Percentiles rank a stretch among this genome's conserved stretches.
phyloP scores from a whole-genome alignment of 2,329 filamentous ascomycete genomes.

The Coniochaeta sp. region DNA sequence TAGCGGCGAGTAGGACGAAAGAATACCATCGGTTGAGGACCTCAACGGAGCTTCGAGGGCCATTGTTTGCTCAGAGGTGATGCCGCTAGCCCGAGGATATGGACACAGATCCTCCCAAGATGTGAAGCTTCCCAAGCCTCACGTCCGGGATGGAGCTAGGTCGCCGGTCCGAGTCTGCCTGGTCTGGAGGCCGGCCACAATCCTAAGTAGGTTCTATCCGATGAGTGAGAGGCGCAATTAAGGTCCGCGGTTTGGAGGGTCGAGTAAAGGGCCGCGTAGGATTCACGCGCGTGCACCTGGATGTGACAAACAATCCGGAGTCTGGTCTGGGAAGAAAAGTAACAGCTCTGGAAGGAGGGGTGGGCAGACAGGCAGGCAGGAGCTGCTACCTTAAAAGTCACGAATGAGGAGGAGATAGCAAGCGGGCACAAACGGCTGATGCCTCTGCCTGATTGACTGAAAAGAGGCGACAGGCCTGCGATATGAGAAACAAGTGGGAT shows the following conservation, averaged over 20 bases:
- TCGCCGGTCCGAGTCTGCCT: not conserved
- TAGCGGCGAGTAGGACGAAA: slow-evolving; percentile 45
- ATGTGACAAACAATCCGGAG: not conserved
- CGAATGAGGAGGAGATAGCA: not conserved
- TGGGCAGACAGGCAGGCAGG: not conserved
- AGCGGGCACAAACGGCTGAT: slow-evolving; percentile 1
- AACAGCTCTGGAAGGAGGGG: not conserved
- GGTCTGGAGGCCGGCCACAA: not conserved
- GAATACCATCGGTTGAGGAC: slow-evolving; percentile 52
- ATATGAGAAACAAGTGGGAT: not conserved
- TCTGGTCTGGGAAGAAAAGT: not conserved
- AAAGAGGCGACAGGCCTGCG: not conserved
- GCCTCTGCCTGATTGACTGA: not conserved
- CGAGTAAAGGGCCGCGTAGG: not conserved
- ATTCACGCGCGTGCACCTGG: not conserved
- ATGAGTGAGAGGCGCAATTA: not conserved
- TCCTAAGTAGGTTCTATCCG: not conserved
- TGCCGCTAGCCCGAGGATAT: not conserved
- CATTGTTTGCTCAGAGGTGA: slow-evolving; percentile 30
- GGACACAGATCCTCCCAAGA: not conserved
- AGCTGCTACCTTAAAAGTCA: slow-evolving; percentile 1
- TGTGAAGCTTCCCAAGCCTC: not conserved
- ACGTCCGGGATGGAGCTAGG: not conserved
- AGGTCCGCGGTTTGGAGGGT: not conserved
- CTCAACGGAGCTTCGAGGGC: slow-evolving; percentile 56